Conservation (phyloP, 805 yeast genomes). For the Jamesozyma gamospora region DNA sequence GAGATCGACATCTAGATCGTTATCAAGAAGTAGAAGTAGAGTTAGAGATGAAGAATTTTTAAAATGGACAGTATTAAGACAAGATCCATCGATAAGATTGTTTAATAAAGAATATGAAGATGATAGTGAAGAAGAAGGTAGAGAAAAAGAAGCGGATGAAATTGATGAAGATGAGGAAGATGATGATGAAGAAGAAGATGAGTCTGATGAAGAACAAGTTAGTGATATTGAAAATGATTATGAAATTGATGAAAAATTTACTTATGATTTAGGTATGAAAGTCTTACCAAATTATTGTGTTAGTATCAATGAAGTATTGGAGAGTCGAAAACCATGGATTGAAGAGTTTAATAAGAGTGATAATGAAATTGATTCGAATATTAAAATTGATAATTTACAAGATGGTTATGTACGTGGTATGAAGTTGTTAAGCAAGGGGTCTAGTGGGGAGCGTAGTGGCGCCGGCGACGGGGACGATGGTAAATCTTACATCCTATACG, state of each 20-base stretch:
- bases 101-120: slow-evolving; percentile 11
- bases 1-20: slow-evolving; percentile 19
- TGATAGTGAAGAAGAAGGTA: slow-evolving; percentile 11
- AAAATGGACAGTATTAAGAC: slow-evolving; percentile 58
- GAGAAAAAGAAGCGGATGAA: slow-evolving; percentile 12
- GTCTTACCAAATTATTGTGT: slow-evolving; percentile 26
- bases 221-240: slow-evolving; percentile 29
- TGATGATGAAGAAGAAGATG: slow-evolving; percentile 18
- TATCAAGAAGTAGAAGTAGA: slow-evolving; percentile 23
- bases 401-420: slow-evolving; percentile 23
- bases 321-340: slow-evolving; percentile 26
- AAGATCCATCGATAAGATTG: slow-evolving; percentile 65
- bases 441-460: not conserved
- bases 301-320: slow-evolving; percentile 22
- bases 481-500: slow-evolving; percentile 49
- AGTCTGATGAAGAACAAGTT: slow-evolving; percentile 33
- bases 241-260: slow-evolving; percentile 25
- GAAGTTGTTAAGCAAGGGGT: slow-evolving; percentile 12
- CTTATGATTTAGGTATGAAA: slow-evolving; percentile 26
- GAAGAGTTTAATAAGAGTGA: slow-evolving; percentile 27
- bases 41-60: slow-evolving; percentile 32
- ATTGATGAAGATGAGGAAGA: slow-evolving; percentile 6
- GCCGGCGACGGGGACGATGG: slow-evolving; percentile 12
- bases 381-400: slow-evolving; percentile 15
- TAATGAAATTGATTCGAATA: slow-evolving; percentile 25